These are phyloP conservation scores for Phialemonium atrogriseum DNA, from an alignment of 2,329 filamentous ascomycete genomes.

Conservation along the genomic window DNA sequence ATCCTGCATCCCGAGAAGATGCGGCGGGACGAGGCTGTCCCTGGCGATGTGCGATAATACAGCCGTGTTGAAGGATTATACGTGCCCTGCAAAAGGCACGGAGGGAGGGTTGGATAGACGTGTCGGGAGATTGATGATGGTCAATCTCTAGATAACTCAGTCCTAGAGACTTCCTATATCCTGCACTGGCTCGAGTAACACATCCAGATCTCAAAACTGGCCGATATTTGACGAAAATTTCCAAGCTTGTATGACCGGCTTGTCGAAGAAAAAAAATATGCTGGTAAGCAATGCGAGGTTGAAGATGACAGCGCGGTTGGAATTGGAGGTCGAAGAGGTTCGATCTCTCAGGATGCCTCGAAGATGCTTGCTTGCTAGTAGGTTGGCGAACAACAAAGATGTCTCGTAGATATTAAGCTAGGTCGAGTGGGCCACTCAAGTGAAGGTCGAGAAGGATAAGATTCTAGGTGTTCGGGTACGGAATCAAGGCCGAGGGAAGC, in stretches of 20 bases:
- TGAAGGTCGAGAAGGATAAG: conserved; percentile 8
- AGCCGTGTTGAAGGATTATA: conserved; percentile 67
- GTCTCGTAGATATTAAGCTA: conserved; percentile 9
- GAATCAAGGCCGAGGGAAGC: conserved; percentile 2
- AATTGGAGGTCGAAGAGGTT: too few relatives aligned
- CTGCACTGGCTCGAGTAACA: too few relatives aligned
- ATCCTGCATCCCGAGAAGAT: conserved; percentile 88
- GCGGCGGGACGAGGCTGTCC: conserved; percentile 82
- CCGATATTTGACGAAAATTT: too few relatives aligned
- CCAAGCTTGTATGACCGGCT: too few relatives aligned
- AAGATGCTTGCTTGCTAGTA: conserved; percentile 11
- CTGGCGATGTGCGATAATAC: conserved; percentile 67
- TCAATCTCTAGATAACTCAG: too few relatives aligned
- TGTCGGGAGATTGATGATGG: conserved; percentile 19
- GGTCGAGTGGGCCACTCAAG: conserved; percentile 3
- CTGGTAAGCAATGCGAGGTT: too few relatives aligned
- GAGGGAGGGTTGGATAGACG: conserved; percentile 17
- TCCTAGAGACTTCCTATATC: too few relatives aligned
- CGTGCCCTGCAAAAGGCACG: conserved; percentile 47
- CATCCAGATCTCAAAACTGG: too few relatives aligned
- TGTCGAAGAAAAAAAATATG: too few relatives aligned
- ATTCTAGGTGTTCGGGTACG: conserved; percentile 1
- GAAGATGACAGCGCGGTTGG: too few relatives aligned
- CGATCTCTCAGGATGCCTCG: too few relatives aligned
- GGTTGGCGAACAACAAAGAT: too few relatives aligned